Conservation (phyloP, 345 rosid species). For the Eucalyptus pauciflora region DNA sequence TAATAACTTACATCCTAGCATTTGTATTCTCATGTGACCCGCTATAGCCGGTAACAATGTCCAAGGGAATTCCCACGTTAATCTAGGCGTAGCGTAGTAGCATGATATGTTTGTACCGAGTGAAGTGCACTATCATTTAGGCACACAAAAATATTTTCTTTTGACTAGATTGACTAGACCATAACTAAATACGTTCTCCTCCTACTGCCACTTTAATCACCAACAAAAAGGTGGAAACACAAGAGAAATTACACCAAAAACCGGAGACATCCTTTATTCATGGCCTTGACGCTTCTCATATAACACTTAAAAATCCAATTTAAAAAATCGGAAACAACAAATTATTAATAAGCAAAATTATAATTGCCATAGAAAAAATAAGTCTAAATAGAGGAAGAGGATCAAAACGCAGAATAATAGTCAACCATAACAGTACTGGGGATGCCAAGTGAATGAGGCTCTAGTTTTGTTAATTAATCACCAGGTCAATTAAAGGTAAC, state of each 20-base stretch:
- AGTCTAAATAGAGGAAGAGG: too few relatives aligned
- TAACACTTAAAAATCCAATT: too few relatives aligned
- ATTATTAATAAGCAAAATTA: too few relatives aligned
- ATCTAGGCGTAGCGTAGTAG: too few relatives aligned
- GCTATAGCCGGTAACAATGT: too few relatives aligned
- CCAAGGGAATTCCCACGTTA: too few relatives aligned
- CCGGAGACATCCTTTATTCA: neutral
- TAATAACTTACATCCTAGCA: too few relatives aligned
- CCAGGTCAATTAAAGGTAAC: neutral
- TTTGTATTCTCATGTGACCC: too few relatives aligned
- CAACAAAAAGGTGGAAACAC: neutral
- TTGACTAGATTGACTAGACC: neutral
- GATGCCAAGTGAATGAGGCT: neutral
- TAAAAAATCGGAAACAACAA: neutral
- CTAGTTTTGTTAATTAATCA: neutral
- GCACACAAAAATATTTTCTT: neutral
- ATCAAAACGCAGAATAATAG: too few relatives aligned
- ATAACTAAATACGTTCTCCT: neutral
- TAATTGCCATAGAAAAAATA: fast-evolving
- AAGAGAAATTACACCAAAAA: too few relatives aligned
- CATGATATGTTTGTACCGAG: neutral
- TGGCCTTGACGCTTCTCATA: neutral
- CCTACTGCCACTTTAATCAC: too few relatives aligned
- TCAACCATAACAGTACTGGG: fast-evolving
- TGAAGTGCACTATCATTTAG: neutral